Percentiles rank a stretch among this genome's conserved stretches.
These are phyloP conservation scores for Cytospora mali DNA, from an alignment of 2,329 filamentous ascomycete genomes.

Conservation along the genomic window DNA sequence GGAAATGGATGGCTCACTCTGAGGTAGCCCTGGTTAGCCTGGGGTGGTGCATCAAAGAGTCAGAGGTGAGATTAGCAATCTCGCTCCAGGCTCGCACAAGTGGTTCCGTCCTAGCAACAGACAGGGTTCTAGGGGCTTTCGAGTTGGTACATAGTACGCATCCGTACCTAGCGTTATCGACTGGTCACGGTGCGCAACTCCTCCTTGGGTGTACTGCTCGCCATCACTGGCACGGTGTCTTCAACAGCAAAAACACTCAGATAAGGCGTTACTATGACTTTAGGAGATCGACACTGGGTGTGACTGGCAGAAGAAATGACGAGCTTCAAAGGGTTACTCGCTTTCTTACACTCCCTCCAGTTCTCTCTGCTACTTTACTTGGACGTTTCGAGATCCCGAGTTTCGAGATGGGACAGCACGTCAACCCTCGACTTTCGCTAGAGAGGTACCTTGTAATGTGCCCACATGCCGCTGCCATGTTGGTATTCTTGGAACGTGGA, in stretches of 20 bases:
- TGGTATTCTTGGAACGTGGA: constrained; percentile 22
- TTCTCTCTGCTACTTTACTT: constrained; percentile 8
- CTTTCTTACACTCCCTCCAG: neutral
- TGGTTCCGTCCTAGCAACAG: neutral
- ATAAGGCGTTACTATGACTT: constrained; percentile 17
- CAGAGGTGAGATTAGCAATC: constrained; percentile 29
- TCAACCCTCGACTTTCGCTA: constrained; percentile 15
- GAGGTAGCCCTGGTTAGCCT: neutral
- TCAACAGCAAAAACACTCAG: constrained; percentile 2
- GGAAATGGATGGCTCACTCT: constrained; percentile 16
- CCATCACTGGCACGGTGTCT: constrained; percentile 15
- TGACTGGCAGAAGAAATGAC: constrained; percentile 20
- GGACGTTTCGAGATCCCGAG: neutral
- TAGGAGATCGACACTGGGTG: constrained; percentile 23
- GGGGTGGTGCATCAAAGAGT: constrained; percentile 11
- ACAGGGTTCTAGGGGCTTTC: neutral
- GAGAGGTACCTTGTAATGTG: neutral
- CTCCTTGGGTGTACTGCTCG: neutral
- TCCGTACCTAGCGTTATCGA: neutral
- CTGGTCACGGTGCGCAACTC: constrained; percentile 1
- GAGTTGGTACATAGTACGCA: neutral
- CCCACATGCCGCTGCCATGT: constrained; percentile 4
- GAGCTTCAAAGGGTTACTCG: constrained; percentile 8
- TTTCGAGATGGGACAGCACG: constrained; percentile 9
- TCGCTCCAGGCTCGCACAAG: constrained; percentile 15